Evolutionary conservation across 106 monocot genomes (phyloP), one percentile per base, ranked within the genome.

Genomic region (Apostasia ramifera): DNA sequence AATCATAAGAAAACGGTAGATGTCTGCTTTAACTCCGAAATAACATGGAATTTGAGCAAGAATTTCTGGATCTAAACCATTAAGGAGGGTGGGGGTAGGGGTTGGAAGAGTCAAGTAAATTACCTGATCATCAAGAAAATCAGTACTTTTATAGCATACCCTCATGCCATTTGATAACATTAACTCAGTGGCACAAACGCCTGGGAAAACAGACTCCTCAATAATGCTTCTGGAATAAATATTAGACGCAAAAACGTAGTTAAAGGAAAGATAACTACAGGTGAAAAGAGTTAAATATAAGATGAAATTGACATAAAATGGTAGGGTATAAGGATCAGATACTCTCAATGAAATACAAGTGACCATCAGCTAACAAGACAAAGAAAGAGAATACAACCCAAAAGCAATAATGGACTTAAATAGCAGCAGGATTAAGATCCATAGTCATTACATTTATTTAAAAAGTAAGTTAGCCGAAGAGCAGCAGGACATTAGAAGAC

Each of bases 51-150:
- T n/a, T 47, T 15, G 7, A 64, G 15, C 63, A 15, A 65, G 8
- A 44, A 48, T 8, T 62, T 39, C 59, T 44, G 3, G 9, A 4
- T 5, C 10, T 44, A 6, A 48, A 26, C 26, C 26, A 26, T 26
- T 26, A 26, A 26, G 26, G 26, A 26, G 26, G 26, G 26, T 26
- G 26, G 26, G 26, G 26, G 26, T 26, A 26, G 3, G 42, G 8
- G 46, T 7, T 1, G 46, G 45, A 5, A 74, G 3, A 39, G 26
- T 55, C 38, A 55, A 37, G 41, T 47, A 56, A 43, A 74, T 38
- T 78, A 98, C 98, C 98, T 98, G 98, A 77, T 98, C 98, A 80
- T 93, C 93, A 79, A 98, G 85, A 78, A 98, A 98, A 46, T 98
- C 87, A 3, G 98, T 98, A 72, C 81, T 81, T 71, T 98, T 98